These are phyloP conservation scores for Panicum virgatum DNA, from an alignment of 202 grass and related monocot species.

Conservation along the genomic window DNA sequence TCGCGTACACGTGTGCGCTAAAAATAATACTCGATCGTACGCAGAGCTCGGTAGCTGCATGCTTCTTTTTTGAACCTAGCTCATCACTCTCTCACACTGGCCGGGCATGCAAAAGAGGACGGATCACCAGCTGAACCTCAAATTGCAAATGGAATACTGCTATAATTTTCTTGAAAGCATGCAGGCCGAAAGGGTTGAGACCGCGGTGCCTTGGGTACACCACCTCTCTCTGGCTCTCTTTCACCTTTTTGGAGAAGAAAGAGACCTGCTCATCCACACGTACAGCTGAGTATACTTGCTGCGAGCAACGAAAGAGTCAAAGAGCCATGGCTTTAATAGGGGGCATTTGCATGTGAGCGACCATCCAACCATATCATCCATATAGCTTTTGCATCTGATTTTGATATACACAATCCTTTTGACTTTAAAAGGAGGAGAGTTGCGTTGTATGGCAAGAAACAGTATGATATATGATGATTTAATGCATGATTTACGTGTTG, in stretches of 20 bases:
- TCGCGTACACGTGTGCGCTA: not conserved
- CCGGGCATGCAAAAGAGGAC: slow-evolving; percentile 22
- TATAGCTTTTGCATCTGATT: not conserved
- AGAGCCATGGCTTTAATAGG: not conserved
- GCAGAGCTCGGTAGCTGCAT: not conserved
- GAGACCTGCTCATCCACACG: not conserved
- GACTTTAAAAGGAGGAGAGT: not conserved
- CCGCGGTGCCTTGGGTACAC: not conserved
- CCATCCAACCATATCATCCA: not conserved
- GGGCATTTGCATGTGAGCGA: not conserved
- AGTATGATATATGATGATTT: not conserved
- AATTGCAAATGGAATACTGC: slow-evolving; percentile 6
- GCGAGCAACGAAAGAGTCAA: not conserved
- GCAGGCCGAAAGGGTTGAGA: not conserved
- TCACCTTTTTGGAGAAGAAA: not conserved
- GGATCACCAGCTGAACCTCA: slow-evolving; percentile 13
- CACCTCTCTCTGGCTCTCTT: not conserved
- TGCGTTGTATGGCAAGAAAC: not conserved
- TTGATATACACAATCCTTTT: not conserved
- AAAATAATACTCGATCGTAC: not conserved
- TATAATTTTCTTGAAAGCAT: not conserved
- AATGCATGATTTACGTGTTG: not conserved
- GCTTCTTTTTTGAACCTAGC: not conserved
- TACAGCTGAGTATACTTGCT: not conserved
- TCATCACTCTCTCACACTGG: not conserved